A percentile compares a stretch with the other conserved stretches of the same genome.
Conservation (phyloP, 495 filamentous ascomycete genomes). For the Aspergillus incahuasiensis region DNA sequence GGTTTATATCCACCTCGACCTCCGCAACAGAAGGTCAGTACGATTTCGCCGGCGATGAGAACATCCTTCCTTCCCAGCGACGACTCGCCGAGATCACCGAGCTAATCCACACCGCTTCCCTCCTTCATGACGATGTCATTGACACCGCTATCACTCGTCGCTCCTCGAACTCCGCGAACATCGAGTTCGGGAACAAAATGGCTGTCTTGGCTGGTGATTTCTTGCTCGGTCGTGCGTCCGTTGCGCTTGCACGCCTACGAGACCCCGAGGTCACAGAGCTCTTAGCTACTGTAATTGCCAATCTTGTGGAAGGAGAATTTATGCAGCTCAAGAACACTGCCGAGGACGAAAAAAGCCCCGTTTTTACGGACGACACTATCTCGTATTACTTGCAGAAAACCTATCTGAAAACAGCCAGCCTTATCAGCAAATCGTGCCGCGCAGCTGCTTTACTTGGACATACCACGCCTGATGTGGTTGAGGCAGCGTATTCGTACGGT, state of each 20-base stretch:
- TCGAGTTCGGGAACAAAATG: conserved; percentile 98
- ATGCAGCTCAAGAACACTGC: conserved; percentile 98
- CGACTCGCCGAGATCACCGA: conserved; percentile 95
- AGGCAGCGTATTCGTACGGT: conserved; percentile 87
- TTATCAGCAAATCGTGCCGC: conserved; percentile 94
- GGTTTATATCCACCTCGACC: conserved; percentile 40
- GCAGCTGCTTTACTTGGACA: conserved; percentile 83
- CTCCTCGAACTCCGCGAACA: conserved; percentile 80
- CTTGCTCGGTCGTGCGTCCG: conserved; percentile 85
- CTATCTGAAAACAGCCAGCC: conserved; percentile 90
- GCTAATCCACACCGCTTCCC: conserved; percentile 91
- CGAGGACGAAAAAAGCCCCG: conserved; percentile 73
- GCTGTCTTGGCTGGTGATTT: conserved; percentile 95
- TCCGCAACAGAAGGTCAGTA: conserved; percentile 43
- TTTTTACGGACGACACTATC: conserved; percentile 80
- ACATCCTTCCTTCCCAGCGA: conserved; percentile 88
- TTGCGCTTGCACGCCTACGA: conserved; percentile 82
- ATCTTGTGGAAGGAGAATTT: conserved; percentile 96
- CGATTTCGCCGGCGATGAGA: conserved; percentile 50
- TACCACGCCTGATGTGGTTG: conserved; percentile 70
- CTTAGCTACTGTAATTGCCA: conserved; percentile 92
- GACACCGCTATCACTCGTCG: conserved; percentile 83
- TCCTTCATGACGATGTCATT: conserved; percentile 97
- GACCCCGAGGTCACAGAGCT: conserved; percentile 94
- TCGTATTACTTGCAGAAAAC: conserved; percentile 98